Evolutionary conservation across 2,329 filamentous ascomycete genomes (phyloP).

Genomic region (Hypoxylon sp.): DNA sequence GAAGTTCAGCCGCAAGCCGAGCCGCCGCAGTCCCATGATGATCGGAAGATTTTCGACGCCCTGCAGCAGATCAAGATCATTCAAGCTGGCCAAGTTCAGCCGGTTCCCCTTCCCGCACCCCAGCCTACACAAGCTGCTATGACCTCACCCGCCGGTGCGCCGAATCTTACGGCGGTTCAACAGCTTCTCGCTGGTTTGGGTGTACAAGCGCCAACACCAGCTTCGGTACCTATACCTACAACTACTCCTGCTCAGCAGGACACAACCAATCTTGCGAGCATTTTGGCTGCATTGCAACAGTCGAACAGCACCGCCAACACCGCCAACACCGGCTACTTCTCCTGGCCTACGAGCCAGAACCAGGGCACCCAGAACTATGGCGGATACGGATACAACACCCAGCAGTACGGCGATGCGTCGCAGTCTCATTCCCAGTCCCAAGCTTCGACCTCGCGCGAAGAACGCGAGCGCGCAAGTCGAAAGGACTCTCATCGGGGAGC

Average conservation of each 20-base stretch:
- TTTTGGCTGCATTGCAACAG: conserved; percentile 11
- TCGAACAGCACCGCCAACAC: too few species aligned
- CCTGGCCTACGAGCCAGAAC: conserved; percentile 37
- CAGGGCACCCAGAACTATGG: conserved; percentile 21
- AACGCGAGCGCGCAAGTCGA: conserved; percentile 44
- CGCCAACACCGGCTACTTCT: conserved; percentile 30
- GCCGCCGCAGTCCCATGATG: conserved; percentile 28
- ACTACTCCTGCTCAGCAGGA: conserved; percentile 22
- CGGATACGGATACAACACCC: conserved; percentile 25
- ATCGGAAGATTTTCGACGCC: too few species aligned
- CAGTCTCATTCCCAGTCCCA: not conserved
- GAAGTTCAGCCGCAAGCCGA: conserved; percentile 24
- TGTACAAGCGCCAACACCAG: not conserved
- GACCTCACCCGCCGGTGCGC: conserved; percentile 35
- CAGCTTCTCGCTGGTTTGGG: not conserved
- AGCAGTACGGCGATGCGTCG: conserved; percentile 3
- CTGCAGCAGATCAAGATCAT: conserved; percentile 42
- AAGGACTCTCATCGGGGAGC: conserved; percentile 54
- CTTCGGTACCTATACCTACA: conserved; percentile 3
- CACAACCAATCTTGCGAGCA: conserved; percentile 1
- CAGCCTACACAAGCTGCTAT: conserved; percentile 32
- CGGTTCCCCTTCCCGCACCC: too few species aligned
- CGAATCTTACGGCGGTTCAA: not conserved
- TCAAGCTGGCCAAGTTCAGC: conserved; percentile 32
- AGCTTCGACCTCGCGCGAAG: conserved; percentile 29